Percentiles rank a stretch among this genome's conserved stretches.
Evolutionary conservation across 163 green algal species (phyloP).

Genomic region (Chlorella variabilis): DNA sequence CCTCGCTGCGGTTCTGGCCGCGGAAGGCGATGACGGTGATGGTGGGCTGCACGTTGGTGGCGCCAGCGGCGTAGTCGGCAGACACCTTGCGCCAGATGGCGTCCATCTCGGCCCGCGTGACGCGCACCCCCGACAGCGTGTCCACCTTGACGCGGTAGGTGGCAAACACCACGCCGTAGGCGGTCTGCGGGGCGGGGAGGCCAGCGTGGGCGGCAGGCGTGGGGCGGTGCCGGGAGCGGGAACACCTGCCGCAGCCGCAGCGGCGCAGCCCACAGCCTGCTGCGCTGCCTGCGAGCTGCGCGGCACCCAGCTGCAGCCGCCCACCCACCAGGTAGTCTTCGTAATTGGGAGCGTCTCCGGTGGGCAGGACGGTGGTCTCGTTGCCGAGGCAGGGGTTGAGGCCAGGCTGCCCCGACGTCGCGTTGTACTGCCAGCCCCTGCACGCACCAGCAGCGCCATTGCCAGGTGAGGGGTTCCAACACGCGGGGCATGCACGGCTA

Average conservation of each 20-base stretch:
- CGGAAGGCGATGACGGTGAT: conserved; percentile 45
- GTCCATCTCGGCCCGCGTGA: conserved; percentile 52
- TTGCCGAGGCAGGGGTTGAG: conserved; percentile 50
- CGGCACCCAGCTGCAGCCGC: no score
- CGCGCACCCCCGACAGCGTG: conserved; percentile 51
- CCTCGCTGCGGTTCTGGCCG: conserved; percentile 53
- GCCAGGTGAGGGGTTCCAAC: neutral
- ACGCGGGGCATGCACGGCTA: no score
- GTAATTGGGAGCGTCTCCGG: conserved; percentile 22
- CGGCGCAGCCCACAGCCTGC: no score
- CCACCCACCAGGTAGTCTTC: conserved; percentile 46
- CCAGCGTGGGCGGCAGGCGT: no score
- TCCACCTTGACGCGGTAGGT: conserved; percentile 53
- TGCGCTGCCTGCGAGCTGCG: no score
- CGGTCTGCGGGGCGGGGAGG: no score
- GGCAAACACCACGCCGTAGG: conserved; percentile 48
- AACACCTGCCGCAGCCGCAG: neutral
- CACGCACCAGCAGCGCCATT: neutral
- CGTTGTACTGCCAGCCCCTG: conserved; percentile 45
- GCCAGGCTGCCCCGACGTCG: conserved; percentile 30
- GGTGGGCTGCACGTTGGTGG: conserved; percentile 20
- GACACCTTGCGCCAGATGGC: conserved; percentile 36
- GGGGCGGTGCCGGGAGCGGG: no score
- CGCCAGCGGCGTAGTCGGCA: neutral
- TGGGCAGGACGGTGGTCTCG: neutral